A percentile compares a stretch with the other conserved stretches of the same genome.
Evolutionary conservation across 306 rosid species (phyloP).

Genomic region (Aeschynomene evenia): DNA sequence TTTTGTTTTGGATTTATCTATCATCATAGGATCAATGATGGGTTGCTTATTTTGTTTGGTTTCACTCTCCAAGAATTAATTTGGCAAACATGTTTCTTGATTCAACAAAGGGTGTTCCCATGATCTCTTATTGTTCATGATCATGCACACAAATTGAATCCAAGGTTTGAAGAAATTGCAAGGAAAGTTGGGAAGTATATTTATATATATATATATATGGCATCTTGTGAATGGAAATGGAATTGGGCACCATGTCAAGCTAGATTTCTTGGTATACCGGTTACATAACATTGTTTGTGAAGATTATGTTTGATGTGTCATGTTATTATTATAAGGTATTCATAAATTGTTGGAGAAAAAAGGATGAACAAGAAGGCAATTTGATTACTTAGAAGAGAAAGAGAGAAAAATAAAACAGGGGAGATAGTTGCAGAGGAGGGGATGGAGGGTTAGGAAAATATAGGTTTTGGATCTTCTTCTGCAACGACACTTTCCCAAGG

Average conservation of each 20-base stretch:
- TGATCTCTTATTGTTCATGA: conserved; percentile 3
- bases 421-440: conserved; percentile 59
- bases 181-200: conserved; percentile 28
- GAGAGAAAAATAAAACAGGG: conserved; percentile 32
- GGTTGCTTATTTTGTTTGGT: neutral
- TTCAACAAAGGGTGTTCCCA: conserved; percentile 2
- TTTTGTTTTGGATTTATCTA: conserved; percentile 7
- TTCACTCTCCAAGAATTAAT: neutral
- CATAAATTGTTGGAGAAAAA: neutral
- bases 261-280: conserved; percentile 32
- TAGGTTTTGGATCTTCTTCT: conserved; percentile 32
- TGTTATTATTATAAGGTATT: conserved; percentile 3
- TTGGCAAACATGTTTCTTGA: neutral
- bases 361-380: conserved; percentile 1
- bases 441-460: no score
- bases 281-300: conserved; percentile 29
- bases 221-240: conserved; percentile 24
- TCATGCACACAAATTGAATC: conserved; percentile 19
- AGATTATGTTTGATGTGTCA: conserved; percentile 9
- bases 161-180: conserved; percentile 33
- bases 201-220: conserved; percentile 27
- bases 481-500: conserved; percentile 49
- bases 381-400: neutral
- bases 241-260: conserved; percentile 8
- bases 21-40: conserved; percentile 16